Evolutionary conservation across 1,284 basidiomycete species (phyloP), one percentile per base, ranked within the genome.

Genomic region (Tylopilus sp.): DNA sequence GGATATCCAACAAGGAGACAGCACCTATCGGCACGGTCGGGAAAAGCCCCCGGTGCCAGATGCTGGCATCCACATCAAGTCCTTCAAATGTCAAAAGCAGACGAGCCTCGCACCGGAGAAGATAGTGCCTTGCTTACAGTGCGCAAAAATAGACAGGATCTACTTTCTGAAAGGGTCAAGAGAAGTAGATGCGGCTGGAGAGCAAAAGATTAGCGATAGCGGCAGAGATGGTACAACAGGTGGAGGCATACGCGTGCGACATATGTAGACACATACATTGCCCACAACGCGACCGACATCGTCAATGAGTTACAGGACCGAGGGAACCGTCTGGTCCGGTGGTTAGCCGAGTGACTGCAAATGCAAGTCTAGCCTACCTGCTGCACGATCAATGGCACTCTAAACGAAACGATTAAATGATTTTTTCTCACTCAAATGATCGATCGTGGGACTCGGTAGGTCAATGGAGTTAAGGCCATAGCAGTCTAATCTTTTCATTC

Each of bases 151-250:
- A 16, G 33, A 18, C 9, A 16, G 18, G 33, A 30, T 36, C 26
- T 26, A 19, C 35, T n/a, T 45, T 34, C 30, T 30, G 35, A 39
- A 52, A 35, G 50, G 49, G 49, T 30, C 9, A 21, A 25, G 31
- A n/a, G 30, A 39, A 29, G 44, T 18, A 19, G 40, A 31, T 9
- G n/a, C n/a, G n/a, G 33, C 33, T 8, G 33, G 33, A 16, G 16
- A 34, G 33, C 16, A 34, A 34, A 34, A 29, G 12, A 29, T 12
- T 16, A 39, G 18, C 35, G 18, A 19, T 21, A 26, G 34, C 10
- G 25, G 35, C 31, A 10, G n/a, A 26, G 26, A 28, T 16, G 3
- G n/a, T 13, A 19, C 28, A 18, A 25, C 12, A 12, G 33, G 16
- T n/a, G 33, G 10, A 9, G 16, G 18, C 19, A 4, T 5, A 34